Base-by-base conservation (phyloP, 805 yeast species). In the Teunomyces stri region DNA sequence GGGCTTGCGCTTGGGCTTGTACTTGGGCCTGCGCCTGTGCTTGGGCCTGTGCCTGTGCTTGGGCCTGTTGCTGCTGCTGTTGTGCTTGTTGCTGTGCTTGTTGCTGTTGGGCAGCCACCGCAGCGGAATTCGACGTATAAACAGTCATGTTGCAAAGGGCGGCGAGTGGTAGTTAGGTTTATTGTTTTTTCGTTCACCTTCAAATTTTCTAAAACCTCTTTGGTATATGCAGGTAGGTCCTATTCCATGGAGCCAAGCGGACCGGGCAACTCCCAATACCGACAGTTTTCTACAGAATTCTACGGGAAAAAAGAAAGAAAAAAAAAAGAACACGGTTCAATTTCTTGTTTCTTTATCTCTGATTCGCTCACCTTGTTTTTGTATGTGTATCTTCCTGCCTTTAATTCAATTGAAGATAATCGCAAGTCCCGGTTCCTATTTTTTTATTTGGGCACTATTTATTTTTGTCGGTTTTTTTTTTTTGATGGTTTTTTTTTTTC, bases 81-180 rank as follows among this genome's bases (percentile, higher is more conserved):
- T 60, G 64, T 40, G 57, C 58, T 46, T 58, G 64, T 42, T 58
- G 62, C 44, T 59, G 64, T 21, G 60, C 61, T 39, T 57, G 58
- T 42, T 57, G 64, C 49, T 61, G 65, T n/a, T 48, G 53, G 18
- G 56, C 58, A 3, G 58, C 59, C 20, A 55, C 61, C n/a, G 64
- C 66, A 35, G 59, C 60, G n/a, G 69, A 64, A 50, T 63, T 66
- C 22, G 69, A 62, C 18, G 65, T 58, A 52, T 67, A 67, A n/a
- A 64, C 70, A 18, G 71, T 64, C 72, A 67, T 67, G 35, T 10
- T 16, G 21, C 33, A 40, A 40, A 28, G 29, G 40, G 38, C 25
- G 38, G 22, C 38, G 15, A 18, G 20, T 11, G 22, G 22, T 12
- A 10, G 16, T 13, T 31, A 12, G 38, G 20, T 12, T 37, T 37